Conservation (phyloP, 2,329 filamentous ascomycete genomes). For the Exophiala spinifera region DNA sequence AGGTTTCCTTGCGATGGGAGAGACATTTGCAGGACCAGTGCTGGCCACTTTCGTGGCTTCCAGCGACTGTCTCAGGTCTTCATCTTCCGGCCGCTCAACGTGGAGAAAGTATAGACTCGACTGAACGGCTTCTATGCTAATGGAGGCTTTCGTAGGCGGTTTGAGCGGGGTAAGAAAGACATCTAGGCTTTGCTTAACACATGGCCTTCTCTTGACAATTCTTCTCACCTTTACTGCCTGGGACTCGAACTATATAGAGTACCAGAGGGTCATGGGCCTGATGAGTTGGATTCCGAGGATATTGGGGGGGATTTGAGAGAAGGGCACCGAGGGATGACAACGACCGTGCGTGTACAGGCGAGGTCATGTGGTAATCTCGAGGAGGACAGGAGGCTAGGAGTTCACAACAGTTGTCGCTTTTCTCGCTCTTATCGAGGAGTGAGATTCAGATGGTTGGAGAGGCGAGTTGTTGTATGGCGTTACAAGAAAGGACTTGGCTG, state of each 20-base stretch:
- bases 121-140: slow-evolving; percentile 81
- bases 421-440: background rate
- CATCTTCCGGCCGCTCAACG: slow-evolving; percentile 63
- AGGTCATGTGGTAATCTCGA: slow-evolving; percentile 22
- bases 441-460: background rate
- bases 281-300: slow-evolving; percentile 73
- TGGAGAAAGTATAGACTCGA: slow-evolving; percentile 91
- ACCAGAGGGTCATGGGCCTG: slow-evolving; percentile 67
- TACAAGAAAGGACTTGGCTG: background rate
- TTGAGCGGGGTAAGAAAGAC: slow-evolving; percentile 89
- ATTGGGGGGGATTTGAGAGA: slow-evolving; percentile 81
- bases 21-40: slow-evolving; percentile 5
- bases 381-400: background rate
- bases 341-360: slow-evolving; percentile 72
- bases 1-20: slow-evolving; percentile 28
- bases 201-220: slow-evolving; percentile 13
- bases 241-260: slow-evolving; percentile 90
- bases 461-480: background rate
- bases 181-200: slow-evolving; percentile 53
- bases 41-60: slow-evolving; percentile 34
- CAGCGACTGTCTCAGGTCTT: slow-evolving; percentile 39
- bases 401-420: too few relatives aligned
- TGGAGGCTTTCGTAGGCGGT: slow-evolving; percentile 74
- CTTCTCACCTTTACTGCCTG: slow-evolving; percentile 73
- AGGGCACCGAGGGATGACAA: slow-evolving; percentile 74